Base-by-base conservation (phyloP, 192 early-diverging fungal species). In the Mortierella antarctica region DNA sequence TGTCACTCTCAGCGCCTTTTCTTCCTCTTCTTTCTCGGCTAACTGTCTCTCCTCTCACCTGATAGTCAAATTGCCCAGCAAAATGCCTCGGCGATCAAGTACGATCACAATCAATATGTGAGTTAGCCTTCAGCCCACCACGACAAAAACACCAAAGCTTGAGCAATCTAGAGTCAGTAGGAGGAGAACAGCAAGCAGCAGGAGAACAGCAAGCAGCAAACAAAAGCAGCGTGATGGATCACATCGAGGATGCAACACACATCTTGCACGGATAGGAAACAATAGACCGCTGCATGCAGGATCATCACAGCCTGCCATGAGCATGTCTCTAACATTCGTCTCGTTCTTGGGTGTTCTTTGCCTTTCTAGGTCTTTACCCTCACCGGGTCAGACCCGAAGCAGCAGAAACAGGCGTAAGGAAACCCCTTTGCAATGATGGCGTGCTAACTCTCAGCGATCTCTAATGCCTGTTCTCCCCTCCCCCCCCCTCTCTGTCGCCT, bases 361-460 rank as follows among this genome's bases (percentile, higher is more conserved):
- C 41, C 20, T 40, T 8, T 48, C 2, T 54, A 78, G 74, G 54
- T 62, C 1, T 78, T 78, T 41, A 52, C 54, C 1, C 40, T 78
- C 6, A 56, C 53, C 6, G 74, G 74, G 10, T 41, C 49, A 1
- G 56, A 78, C 54, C 31, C 62, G 4, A 46, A 48, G 13, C 18
- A n/a, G 23, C 74, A 78, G 31, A 18, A 70, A 14, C 14, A 64
- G 54, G 67, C 74, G 74, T 78, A 74, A 31, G 71, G 65, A 10
- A 9, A 21, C 41, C 44, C 18, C 14, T 17, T 0, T 40, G 14
- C 41, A 10, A 17, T 12, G 56, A 10, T 48, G 31, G 31, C 3
- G 31, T 31, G 31, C 31, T 31, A 31, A 31, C 31, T 31, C 31
- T 3, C 31, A 3, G 31, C 31, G 3, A 31, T 17, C 7, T 9